Evolutionary conservation across 148 eudicot species (phyloP).

Genomic region (Camellia granthamiana): DNA sequence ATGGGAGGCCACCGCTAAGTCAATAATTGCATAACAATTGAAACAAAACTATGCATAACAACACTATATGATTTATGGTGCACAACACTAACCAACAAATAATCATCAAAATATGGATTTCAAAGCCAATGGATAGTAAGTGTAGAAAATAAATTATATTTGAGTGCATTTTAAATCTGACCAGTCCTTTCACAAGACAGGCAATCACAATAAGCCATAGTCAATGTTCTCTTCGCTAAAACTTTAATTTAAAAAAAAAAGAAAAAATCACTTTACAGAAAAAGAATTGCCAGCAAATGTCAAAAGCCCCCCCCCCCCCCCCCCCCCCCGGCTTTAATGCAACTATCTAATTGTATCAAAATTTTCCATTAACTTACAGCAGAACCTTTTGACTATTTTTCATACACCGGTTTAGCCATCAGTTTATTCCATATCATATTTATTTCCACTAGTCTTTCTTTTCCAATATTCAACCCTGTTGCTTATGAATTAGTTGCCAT

Average conservation of each 20-base stretch:
- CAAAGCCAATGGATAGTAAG: background rate
- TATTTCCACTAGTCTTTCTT: background rate
- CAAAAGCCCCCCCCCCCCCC: background rate
- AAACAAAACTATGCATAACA: background rate
- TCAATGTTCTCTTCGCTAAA: background rate
- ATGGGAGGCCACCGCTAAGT: background rate
- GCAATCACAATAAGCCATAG: background rate
- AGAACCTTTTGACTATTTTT: background rate
- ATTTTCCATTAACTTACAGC: background rate
- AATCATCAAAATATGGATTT: background rate
- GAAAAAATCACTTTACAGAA: background rate
- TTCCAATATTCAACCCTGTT: background rate
- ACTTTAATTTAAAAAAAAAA: background rate
- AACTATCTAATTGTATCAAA: background rate
- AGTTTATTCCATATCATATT: background rate
- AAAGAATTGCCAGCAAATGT: background rate
- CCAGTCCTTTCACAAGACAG: background rate
- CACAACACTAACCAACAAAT: too few relatives aligned
- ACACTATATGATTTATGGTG: background rate
- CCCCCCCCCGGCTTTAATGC: background rate
- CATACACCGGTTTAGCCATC: background rate
- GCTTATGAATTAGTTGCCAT: background rate
- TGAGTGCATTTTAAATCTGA: background rate
- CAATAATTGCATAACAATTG: background rate
- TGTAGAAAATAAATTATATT: too few relatives aligned